Evolutionary conservation across 805 yeast genomes (phyloP).

Genomic region (Candida pseudofarinosa): DNA sequence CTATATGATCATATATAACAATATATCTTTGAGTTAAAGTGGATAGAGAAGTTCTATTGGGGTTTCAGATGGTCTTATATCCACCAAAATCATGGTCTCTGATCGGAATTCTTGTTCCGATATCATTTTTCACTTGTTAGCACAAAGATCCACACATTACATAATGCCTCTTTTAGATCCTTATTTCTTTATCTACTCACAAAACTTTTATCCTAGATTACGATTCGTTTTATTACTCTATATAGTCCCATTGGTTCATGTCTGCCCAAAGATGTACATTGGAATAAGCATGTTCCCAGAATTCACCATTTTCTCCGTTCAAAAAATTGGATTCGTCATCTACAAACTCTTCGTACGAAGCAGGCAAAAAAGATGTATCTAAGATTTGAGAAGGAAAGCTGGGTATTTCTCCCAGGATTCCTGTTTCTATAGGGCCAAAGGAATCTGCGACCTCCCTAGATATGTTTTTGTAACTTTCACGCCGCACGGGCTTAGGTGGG

Average conservation of each 20-base stretch:
- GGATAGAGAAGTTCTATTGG: neutral
- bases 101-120: neutral
- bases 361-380: constrained; percentile 2
- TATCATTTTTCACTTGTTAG: neutral
- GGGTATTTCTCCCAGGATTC: neutral
- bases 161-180: neutral
- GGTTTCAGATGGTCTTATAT: neutral
- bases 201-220: neutral
- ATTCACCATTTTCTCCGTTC: constrained; percentile 1
- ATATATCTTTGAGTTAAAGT: neutral
- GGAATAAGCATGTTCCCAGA: constrained; percentile 3
- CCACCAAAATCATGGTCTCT: neutral
- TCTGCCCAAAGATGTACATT: constrained; percentile 1
- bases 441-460: neutral
- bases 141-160: neutral
- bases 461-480: neutral
- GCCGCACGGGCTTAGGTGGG: neutral
- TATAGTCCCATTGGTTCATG: neutral
- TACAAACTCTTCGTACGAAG: neutral
- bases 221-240: neutral
- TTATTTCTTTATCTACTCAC: neutral
- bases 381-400: neutral
- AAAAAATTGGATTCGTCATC: neutral
- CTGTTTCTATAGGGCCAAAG: neutral
- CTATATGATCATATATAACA: neutral